A percentile compares a stretch with the other conserved stretches of the same genome.
phyloP scores from a whole-genome alignment of 768 basidiomycete genomes.

The Macrolepiota albuminosa region DNA sequence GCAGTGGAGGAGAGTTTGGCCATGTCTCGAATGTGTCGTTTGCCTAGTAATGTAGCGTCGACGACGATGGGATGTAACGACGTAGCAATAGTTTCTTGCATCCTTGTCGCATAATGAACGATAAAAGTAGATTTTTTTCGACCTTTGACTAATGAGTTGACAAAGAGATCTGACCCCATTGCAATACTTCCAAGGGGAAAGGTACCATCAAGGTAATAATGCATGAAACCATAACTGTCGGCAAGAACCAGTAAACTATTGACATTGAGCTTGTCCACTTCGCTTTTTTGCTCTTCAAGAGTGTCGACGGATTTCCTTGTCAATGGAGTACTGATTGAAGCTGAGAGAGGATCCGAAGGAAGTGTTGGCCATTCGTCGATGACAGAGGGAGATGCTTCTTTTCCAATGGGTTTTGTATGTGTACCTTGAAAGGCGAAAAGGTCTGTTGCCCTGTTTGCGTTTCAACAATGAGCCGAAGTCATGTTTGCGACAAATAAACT shows the following conservation, averaged over 20 bases:
- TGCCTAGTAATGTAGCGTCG: conserved; percentile 52
- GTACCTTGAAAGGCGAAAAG: conserved; percentile 78
- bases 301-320: conserved; percentile 26
- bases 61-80: conserved; percentile 42
- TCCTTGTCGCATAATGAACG: conserved; percentile 35
- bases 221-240: conserved; percentile 53
- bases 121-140: conserved; percentile 42
- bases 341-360: conserved; percentile 44
- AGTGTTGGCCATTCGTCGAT: conserved; percentile 71
- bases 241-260: conserved; percentile 63
- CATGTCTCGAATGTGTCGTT: conserved; percentile 58
- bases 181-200: conserved; percentile 61
- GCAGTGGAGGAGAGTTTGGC: conserved; percentile 66
- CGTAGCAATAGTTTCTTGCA: conserved; percentile 21
- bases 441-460: conserved; percentile 68
- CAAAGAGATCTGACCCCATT: conserved; percentile 26
- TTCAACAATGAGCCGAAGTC: conserved; percentile 11
- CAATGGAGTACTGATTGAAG: conserved; percentile 52
- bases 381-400: conserved; percentile 46
- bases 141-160: conserved; percentile 44
- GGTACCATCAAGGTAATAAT: conserved; percentile 71
- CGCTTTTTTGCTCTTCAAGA: conserved; percentile 30
- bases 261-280: conserved; percentile 46
- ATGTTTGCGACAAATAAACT: conserved; percentile 19
- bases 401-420: conserved; percentile 42